Evolutionary conservation across 805 yeast genomes (phyloP).

Genomic region (Ogataea paraovalis): DNA sequence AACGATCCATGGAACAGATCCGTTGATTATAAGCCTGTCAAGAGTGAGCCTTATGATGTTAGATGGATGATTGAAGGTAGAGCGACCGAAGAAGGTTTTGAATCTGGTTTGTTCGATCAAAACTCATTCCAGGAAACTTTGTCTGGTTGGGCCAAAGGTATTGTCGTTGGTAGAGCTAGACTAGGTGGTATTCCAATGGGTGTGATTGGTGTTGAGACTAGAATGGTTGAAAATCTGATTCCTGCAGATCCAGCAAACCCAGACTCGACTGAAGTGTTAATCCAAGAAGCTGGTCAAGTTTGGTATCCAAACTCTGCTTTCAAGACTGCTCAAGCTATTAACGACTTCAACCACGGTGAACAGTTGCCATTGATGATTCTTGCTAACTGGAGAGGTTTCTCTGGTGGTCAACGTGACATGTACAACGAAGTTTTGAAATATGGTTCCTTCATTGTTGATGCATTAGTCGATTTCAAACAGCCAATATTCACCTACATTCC

Average conservation of each 20-base stretch:
- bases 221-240: conserved; percentile 78
- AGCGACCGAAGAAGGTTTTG: conserved; percentile 65
- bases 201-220: conserved; percentile 93
- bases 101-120: conserved; percentile 86
- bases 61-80: conserved; percentile 93
- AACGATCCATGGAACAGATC: conserved; percentile 93
- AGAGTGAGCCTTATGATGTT: conserved; percentile 77
- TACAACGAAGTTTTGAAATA: conserved; percentile 95
- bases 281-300: conserved; percentile 98
- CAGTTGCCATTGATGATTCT: conserved; percentile 94
- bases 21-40: conserved; percentile 72
- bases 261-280: conserved; percentile 77
- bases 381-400: conserved; percentile 99
- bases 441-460: conserved; percentile 96
- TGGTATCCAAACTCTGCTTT: conserved; percentile 99
- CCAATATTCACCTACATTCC: conserved; percentile 97
- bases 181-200: conserved; percentile 99
- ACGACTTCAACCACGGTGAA: conserved; percentile 97
- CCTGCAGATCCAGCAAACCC: conserved; percentile 99
- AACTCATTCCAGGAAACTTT: conserved; percentile 93
- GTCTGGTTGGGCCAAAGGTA: conserved; percentile 98
- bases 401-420: conserved; percentile 99
- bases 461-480: conserved; percentile 91
- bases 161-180: conserved; percentile 97
- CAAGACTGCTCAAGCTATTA: conserved; percentile 98